Evolutionary conservation across 2,329 filamentous ascomycete genomes (phyloP).

Genomic region (Epichloe scottii): DNA sequence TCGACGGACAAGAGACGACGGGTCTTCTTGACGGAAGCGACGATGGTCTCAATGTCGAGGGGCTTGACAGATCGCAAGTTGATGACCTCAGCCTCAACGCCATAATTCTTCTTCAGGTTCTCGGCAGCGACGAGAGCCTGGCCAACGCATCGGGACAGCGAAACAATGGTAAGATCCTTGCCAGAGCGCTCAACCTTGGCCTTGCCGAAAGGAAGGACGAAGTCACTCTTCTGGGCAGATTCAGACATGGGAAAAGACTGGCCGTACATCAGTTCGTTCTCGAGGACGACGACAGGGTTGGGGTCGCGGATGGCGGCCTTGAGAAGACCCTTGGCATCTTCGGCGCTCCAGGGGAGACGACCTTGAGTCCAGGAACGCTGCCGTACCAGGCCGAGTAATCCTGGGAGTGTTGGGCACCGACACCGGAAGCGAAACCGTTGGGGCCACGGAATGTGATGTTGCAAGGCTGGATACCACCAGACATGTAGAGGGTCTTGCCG

Average conservation of each 20-base stretch:
- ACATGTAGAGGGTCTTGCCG: conserved; percentile 99
- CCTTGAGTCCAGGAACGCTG: conserved; percentile 93
- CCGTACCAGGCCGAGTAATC: conserved; percentile 99
- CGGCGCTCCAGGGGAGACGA: conserved; percentile 93
- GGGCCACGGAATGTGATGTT: conserved; percentile 99
- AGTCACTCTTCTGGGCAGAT: conserved; percentile 89
- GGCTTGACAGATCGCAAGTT: conserved; percentile 98
- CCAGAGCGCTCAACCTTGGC: conserved; percentile 96
- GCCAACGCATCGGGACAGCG: conserved; percentile 88
- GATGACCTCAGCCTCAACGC: conserved; percentile 90
- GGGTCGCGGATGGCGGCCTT: conserved; percentile 98
- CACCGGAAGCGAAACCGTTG: conserved; percentile 94
- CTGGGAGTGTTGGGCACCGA: conserved; percentile 95
- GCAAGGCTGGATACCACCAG: conserved; percentile 96
- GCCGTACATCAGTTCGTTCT: conserved; percentile 88
- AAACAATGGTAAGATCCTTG: conserved; percentile 92
- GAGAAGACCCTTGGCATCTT: conserved; percentile 95
- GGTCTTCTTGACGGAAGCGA: conserved; percentile 98
- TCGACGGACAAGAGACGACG: conserved; percentile 82
- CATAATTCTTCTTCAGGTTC: conserved; percentile 89
- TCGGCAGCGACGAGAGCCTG: conserved; percentile 82
- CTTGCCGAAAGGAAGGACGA: conserved; percentile 95
- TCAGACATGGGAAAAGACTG: conserved; percentile 95
- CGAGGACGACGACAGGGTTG: conserved; percentile 86
- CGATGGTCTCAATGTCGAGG: conserved; percentile 84